Evolutionary conservation across 805 yeast species (phyloP).

Genomic region (Saturnispora sekii): DNA sequence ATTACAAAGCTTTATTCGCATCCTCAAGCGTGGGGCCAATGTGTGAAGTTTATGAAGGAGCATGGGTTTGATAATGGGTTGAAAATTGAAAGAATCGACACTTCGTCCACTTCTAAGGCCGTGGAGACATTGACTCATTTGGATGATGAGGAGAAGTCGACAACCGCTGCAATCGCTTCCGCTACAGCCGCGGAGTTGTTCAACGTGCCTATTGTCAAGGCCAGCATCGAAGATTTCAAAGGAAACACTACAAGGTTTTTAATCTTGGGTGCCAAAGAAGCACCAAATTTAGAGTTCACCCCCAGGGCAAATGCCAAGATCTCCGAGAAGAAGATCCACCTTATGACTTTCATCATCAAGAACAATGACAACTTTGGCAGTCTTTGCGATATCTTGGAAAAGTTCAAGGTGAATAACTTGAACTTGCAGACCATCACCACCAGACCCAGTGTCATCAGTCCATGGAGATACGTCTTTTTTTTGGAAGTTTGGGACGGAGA

Average conservation of each 20-base stretch:
- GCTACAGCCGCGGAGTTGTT: slow-evolving; percentile 54
- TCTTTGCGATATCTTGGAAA: slow-evolving; percentile 51
- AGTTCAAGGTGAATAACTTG: slow-evolving; percentile 44
- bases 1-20: slow-evolving; percentile 70
- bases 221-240: slow-evolving; percentile 58
- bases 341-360: slow-evolving; percentile 56
- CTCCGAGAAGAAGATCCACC: slow-evolving; percentile 31
- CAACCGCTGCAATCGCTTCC: slow-evolving; percentile 67
- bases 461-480: slow-evolving; percentile 81
- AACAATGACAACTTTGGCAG: slow-evolving; percentile 65
- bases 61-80: slow-evolving; percentile 23
- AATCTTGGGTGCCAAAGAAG: slow-evolving; percentile 38
- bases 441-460: slow-evolving; percentile 55
- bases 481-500: slow-evolving; percentile 48
- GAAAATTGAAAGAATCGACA: slow-evolving; percentile 47
- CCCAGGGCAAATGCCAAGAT: slow-evolving; percentile 1
- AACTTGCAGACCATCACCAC: slow-evolving; percentile 68
- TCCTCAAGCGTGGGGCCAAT: slow-evolving; percentile 98
- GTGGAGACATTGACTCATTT: slow-evolving; percentile 47
- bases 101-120: slow-evolving; percentile 77
- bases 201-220: slow-evolving; percentile 42
- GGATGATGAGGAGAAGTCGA: slow-evolving; percentile 24
- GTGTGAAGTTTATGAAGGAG: slow-evolving; percentile 43
- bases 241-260: slow-evolving; percentile 84
- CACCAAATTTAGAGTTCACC: slow-evolving; percentile 10